These are phyloP conservation scores for Fusarium metavorans DNA, from an alignment of 2,329 filamentous ascomycete genomes.

Conservation along the genomic window DNA sequence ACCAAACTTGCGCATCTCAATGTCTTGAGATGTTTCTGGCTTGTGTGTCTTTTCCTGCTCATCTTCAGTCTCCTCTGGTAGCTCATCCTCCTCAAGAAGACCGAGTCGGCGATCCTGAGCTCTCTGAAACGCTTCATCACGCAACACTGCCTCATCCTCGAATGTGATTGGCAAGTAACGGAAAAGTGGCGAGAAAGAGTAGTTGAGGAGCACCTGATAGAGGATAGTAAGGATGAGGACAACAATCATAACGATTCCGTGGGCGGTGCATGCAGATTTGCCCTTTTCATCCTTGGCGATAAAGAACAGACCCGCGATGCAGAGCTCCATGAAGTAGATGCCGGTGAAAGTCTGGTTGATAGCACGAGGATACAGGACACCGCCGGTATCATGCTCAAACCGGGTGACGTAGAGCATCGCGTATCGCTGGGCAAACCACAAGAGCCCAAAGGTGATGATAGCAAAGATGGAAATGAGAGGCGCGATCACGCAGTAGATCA, in stretches of 20 bases:
- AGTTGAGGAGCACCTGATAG: slow-evolving; percentile 85
- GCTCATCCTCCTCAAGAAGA: slow-evolving; percentile 64
- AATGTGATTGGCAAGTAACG: slow-evolving; percentile 93
- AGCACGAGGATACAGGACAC: slow-evolving; percentile 89
- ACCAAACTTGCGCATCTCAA: slow-evolving; percentile 56
- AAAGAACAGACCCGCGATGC: slow-evolving; percentile 90
- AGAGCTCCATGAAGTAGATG: slow-evolving; percentile 93
- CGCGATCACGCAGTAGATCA: slow-evolving; percentile 90
- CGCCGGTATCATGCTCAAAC: slow-evolving; percentile 90
- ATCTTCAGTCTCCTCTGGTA: slow-evolving; percentile 58
- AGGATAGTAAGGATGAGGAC: slow-evolving; percentile 76
- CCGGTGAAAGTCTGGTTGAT: slow-evolving; percentile 97
- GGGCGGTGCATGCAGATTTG: slow-evolving; percentile 72
- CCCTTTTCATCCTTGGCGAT: slow-evolving; percentile 71
- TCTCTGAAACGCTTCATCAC: slow-evolving; percentile 88
- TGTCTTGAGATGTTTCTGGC: slow-evolving; percentile 52
- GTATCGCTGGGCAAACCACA: slow-evolving; percentile 97
- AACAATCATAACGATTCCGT: slow-evolving; percentile 88
- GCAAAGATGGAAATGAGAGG: slow-evolving; percentile 94
- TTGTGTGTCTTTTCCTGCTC: slow-evolving; percentile 46
- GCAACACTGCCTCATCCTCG: slow-evolving; percentile 92
- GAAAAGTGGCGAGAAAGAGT: slow-evolving; percentile 86
- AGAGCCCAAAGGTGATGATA: slow-evolving; percentile 87
- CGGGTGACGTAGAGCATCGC: slow-evolving; percentile 95
- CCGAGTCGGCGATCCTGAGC: slow-evolving; percentile 80